Evolutionary conservation across 1,284 basidiomycete species (phyloP), one percentile per base, ranked within the genome.

Genomic region (Fomitopsis pinicola): DNA sequence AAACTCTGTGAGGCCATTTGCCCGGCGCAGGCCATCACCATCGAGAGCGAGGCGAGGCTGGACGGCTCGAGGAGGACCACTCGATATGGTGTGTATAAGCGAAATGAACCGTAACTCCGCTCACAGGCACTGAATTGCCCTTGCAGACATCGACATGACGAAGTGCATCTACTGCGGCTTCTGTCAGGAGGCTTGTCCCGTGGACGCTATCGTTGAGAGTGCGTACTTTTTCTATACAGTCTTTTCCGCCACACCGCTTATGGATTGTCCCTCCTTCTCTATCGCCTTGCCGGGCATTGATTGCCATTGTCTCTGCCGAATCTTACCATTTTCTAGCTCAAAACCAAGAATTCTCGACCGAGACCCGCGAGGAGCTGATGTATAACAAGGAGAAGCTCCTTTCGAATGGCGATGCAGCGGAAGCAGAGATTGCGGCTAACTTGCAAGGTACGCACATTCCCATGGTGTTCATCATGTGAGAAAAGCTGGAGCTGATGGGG

Each of bases 201-300:
- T 99, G 62, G 97, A 99, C 77, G 97, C 97, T 61, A 99, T 99
- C 71, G 97, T 99, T 63, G 97, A 99, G 82, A 98, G 95, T 96
- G 74, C 71, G 93, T 82, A 42, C 17, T 58, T 42, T 62, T 42
- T 42, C 30, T 57, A 52, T 60, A 40, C 36, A 15, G 33, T 52
- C 48, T 19, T 36, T 62, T 55, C 3, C 5, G n/a, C 15, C 4
- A 2, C 30, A 6, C 38, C 7, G 8, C 52, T 54, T 8, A 54
- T 54, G 33, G 17, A 54, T 38, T 36, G 52, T 22, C n/a, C 45
- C 28, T 19, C 28, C 38, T 35, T 59, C 50, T 46, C 57, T 55
- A 56, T 48, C 61, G 46, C 57, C 55, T 58, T 45, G 44, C 28
- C 40, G 42, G 12, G 17, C 8, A 35, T 42, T 42, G 40, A 30